Percentiles rank a stretch among this genome's conserved stretches.
Conservation (phyloP, 257 asterid species). For the Eustoma russellianum region DNA sequence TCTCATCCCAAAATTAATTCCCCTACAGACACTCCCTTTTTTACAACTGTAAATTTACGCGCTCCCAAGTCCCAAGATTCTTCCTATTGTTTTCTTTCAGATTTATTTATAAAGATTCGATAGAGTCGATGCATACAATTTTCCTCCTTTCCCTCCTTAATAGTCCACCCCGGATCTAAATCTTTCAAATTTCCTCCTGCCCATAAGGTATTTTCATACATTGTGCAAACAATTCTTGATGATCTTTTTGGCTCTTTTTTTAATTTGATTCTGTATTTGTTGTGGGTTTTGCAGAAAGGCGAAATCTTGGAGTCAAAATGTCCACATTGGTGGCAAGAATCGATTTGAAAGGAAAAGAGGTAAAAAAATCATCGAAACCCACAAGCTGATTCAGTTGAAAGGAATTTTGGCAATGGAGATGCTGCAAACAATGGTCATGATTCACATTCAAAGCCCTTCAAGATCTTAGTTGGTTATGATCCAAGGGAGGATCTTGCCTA, state of each 20-base stretch:
- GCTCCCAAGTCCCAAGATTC: not conserved
- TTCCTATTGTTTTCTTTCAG: not conserved
- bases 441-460: slow-evolving; percentile 18
- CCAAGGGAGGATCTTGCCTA: slow-evolving; percentile 66
- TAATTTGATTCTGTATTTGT: not conserved
- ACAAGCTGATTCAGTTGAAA: not conserved
- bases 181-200: not conserved
- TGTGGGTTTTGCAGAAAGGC: slow-evolving; percentile 13
- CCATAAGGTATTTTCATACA: not conserved
- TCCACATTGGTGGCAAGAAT: slow-evolving; percentile 16
- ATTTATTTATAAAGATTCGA: not conserved
- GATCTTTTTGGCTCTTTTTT: not conserved
- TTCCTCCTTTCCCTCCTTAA: not conserved
- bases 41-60: slow-evolving; percentile 1
- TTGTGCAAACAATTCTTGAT: not conserved
- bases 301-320: slow-evolving; percentile 10
- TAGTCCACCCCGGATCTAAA: slow-evolving; percentile 13
- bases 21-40: slow-evolving; percentile 1
- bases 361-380: slow-evolving; percentile 9
- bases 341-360: slow-evolving; percentile 10
- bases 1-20: not conserved
- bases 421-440: slow-evolving; percentile 3
- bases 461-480: slow-evolving; percentile 79
- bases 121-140: not conserved
- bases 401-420: slow-evolving; percentile 2